These are phyloP conservation scores for Hypholoma fasciculare DNA, from an alignment of 768 basidiomycete genomes.

Conservation along the genomic window DNA sequence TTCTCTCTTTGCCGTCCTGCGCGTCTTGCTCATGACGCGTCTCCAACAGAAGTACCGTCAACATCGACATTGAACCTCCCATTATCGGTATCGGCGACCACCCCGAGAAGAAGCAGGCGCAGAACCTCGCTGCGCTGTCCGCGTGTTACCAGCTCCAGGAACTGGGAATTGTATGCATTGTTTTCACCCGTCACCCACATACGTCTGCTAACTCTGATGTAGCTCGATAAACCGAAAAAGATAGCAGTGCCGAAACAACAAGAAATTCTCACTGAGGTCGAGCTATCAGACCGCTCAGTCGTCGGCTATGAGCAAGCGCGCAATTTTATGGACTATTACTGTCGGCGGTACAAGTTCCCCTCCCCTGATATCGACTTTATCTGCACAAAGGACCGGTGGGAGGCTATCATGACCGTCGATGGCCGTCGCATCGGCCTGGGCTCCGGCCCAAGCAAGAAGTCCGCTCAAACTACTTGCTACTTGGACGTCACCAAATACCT, in stretches of 20 bases:
- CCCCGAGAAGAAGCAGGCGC: constrained; percentile 58
- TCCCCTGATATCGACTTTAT: constrained; percentile 68
- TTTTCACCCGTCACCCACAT: not conserved
- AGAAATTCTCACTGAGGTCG: constrained; percentile 19
- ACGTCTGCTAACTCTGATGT: not conserved
- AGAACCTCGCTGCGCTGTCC: constrained; percentile 74
- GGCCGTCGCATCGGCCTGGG: constrained; percentile 85
- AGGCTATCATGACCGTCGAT: constrained; percentile 74
- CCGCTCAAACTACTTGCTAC: constrained; percentile 69
- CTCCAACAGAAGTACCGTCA: constrained; percentile 38
- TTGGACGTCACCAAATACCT: constrained; percentile 89
- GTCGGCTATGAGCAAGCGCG: constrained; percentile 75
- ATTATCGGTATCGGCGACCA: constrained; percentile 67
- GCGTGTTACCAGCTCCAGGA: constrained; percentile 70
- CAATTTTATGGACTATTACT: constrained; percentile 96
- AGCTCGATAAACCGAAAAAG: constrained; percentile 41
- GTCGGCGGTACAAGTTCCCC: constrained; percentile 71
- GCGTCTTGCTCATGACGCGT: not conserved
- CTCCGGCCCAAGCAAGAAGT: constrained; percentile 65
- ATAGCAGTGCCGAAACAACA: constrained; percentile 18
- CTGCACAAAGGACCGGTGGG: constrained; percentile 47
- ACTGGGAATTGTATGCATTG: constrained; percentile 58
- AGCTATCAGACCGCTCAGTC: constrained; percentile 61
- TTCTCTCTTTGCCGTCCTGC: not conserved
- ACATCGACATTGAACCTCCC: constrained; percentile 34